A percentile compares a stretch with the other conserved stretches of the same genome.
Conservation (phyloP, 331 rosid species). For the Acacia concinna region DNA sequence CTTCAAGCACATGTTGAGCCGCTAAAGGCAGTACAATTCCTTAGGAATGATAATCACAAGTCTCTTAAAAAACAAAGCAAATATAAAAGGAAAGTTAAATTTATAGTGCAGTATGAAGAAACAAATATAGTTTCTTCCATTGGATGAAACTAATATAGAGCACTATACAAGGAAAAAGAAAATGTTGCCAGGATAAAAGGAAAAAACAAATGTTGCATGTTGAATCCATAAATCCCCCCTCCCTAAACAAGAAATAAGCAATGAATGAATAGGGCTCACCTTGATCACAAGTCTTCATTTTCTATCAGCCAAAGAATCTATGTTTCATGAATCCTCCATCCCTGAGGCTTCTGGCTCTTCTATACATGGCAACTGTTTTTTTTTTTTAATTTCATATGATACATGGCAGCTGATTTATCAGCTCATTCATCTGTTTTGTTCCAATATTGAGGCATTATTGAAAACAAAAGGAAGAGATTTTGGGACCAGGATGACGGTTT, state of each 20-base stretch:
- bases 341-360: conserved; percentile 22
- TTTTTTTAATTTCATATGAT: not conserved
- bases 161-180: conserved; percentile 41
- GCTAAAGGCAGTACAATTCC: not conserved
- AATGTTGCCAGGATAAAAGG: not conserved
- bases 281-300: conserved; percentile 28
- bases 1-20: not conserved
- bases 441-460: conserved; percentile 7
- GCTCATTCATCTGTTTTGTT: not conserved
- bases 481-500: not conserved
- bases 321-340: conserved; percentile 24
- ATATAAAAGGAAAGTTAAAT: not conserved
- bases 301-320: conserved; percentile 12
- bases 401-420: not conserved
- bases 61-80: not conserved
- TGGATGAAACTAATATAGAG: not conserved
- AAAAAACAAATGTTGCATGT: not conserved
- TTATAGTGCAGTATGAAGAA: not conserved
- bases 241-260: not conserved
- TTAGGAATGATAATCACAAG: not conserved
- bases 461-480: conserved; percentile 1
- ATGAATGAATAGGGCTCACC: conserved; percentile 36
- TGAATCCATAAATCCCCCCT: not conserved
- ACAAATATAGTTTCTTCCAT: conserved; percentile 11
- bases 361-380: conserved; percentile 1